Percentiles rank a stretch among this genome's conserved stretches.
phyloP scores from a whole-genome alignment of 106 monocot genomes.

The Allium fistulosum region DNA sequence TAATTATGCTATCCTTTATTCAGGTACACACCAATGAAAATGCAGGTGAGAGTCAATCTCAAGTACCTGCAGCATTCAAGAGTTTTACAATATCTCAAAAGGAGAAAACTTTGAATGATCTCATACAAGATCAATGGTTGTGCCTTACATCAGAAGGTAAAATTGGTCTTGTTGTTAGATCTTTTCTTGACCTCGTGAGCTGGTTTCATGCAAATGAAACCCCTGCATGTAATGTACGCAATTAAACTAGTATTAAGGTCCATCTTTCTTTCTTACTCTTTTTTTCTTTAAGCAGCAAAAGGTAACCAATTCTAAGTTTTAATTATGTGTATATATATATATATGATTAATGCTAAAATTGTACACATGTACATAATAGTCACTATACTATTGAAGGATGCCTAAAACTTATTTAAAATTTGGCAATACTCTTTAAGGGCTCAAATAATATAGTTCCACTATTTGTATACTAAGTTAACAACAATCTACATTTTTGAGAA shows the following conservation, averaged over 20 bases:
- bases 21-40: slow-evolving; percentile 32
- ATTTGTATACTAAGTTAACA: too few species aligned
- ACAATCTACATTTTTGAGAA: too few species aligned
- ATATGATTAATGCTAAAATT: too few species aligned
- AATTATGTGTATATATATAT: too few species aligned
- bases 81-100: slow-evolving; percentile 80
- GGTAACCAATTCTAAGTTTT: too few species aligned
- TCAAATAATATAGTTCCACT: too few species aligned
- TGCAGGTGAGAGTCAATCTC: slow-evolving; percentile 42
- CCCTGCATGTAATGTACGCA: slow-evolving; percentile 83
- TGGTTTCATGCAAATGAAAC: slow-evolving; percentile 81
- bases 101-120: slow-evolving; percentile 79
- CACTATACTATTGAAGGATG: too few species aligned
- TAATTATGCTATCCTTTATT: background rate
- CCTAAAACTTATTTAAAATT: too few species aligned
- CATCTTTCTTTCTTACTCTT: background rate
- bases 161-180: slow-evolving; percentile 82
- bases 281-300: too few species aligned
- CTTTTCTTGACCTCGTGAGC: slow-evolving; percentile 89
- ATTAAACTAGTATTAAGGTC: slow-evolving; percentile 78
- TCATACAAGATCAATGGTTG: slow-evolving; percentile 75
- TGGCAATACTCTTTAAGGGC: too few species aligned
- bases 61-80: slow-evolving; percentile 61
- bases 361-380: too few species aligned
- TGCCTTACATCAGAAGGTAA: slow-evolving; percentile 42